Percentiles rank a stretch among this genome's conserved stretches.
phyloP scores from a whole-genome alignment of 2,329 filamentous ascomycete genomes.

The Bipolaris gigantea region DNA sequence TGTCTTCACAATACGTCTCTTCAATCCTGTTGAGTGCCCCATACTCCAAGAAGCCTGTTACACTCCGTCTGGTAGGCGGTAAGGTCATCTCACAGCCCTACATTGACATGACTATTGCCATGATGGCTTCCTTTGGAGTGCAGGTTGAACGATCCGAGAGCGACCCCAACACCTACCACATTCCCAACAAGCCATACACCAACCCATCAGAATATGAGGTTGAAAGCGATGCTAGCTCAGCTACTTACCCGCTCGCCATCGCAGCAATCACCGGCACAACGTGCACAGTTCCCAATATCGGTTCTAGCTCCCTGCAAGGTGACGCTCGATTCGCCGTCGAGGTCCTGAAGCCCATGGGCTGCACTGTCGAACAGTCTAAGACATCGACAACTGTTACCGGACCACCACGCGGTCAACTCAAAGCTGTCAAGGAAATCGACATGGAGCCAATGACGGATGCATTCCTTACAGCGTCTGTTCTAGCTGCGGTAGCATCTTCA shows the following conservation, averaged over 20 bases:
- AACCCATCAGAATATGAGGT: constrained; percentile 87
- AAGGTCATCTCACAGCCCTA: constrained; percentile 97
- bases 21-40: constrained; percentile 96
- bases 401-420: constrained; percentile 72
- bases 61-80: constrained; percentile 85
- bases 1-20: constrained; percentile 98
- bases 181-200: constrained; percentile 79
- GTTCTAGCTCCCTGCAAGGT: constrained; percentile 86
- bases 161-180: constrained; percentile 90
- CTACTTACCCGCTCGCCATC: constrained; percentile 91
- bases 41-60: constrained; percentile 93
- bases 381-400: constrained; percentile 91
- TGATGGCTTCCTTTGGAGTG: constrained; percentile 94
- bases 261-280: constrained; percentile 95
- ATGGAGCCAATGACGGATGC: constrained; percentile 99
- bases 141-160: constrained; percentile 73
- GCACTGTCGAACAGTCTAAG: constrained; percentile 79
- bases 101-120: constrained; percentile 97
- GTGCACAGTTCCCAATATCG: constrained; percentile 95
- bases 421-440: constrained; percentile 78
- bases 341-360: constrained; percentile 90
- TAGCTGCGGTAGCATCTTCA: constrained; percentile 84
- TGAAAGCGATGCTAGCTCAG: constrained; percentile 96
- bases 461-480: constrained; percentile 90
- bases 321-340: constrained; percentile 93